Evolutionary conservation across 495 filamentous ascomycete genomes (phyloP).

Genomic region (Staphylotrichum tortipilum): DNA sequence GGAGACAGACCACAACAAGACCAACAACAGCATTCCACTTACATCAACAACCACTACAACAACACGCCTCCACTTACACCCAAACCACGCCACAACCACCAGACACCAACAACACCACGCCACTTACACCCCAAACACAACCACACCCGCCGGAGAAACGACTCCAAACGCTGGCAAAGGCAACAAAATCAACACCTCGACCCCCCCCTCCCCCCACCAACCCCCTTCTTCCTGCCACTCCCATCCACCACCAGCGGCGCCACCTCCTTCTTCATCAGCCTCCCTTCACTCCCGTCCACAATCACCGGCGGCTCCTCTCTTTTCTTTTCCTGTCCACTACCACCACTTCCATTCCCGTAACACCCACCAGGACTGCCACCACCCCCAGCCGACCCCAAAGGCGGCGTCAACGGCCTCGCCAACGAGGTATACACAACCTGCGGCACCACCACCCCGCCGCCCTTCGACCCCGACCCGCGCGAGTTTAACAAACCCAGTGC

Average conservation of each 20-base stretch:
- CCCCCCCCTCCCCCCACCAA: background rate
- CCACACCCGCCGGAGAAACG: background rate
- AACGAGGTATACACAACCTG: too few relatives aligned
- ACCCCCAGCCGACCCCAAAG: too few relatives aligned
- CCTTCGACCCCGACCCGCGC: background rate
- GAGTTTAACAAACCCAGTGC: too few relatives aligned
- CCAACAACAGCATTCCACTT: too few relatives aligned
- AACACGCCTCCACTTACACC: too few relatives aligned
- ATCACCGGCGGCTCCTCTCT: slow-evolving; percentile 4
- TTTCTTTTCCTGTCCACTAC: background rate
- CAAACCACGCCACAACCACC: too few relatives aligned
- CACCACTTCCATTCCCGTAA: background rate
- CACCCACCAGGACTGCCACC: too few relatives aligned
- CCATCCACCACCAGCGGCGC: slow-evolving; percentile 15
- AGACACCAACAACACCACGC: too few relatives aligned
- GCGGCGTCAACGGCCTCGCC: too few relatives aligned
- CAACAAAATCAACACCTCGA: background rate
- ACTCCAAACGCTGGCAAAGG: background rate
- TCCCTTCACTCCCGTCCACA: slow-evolving; percentile 3
- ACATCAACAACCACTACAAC: too few relatives aligned
- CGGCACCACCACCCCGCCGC: background rate
- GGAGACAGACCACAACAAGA: too few relatives aligned
- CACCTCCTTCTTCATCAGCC: background rate
- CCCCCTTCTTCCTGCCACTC: background rate
- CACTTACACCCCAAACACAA: too few relatives aligned